A percentile compares a stretch with the other conserved stretches of the same genome.
Conservation (phyloP, 495 filamentous ascomycete species). For the Friedmanniomyces endolithicus region DNA sequence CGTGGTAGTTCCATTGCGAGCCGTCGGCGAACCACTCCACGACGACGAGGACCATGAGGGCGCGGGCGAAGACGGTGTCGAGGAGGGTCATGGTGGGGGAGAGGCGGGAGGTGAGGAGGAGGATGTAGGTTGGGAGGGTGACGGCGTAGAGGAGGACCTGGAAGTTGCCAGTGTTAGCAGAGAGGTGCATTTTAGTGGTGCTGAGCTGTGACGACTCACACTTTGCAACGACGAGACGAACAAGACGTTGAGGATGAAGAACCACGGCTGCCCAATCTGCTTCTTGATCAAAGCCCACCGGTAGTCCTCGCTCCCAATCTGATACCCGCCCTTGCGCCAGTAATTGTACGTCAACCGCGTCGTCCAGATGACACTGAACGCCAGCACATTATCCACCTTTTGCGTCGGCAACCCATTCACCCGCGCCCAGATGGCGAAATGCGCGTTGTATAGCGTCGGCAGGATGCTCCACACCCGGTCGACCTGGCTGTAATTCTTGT, state of each 20-base stretch:
- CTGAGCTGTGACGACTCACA: slow-evolving; percentile 33
- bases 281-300: slow-evolving; percentile 56
- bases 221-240: slow-evolving; percentile 85
- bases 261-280: slow-evolving; percentile 42
- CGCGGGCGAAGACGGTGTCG: slow-evolving; percentile 57
- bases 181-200: neutral
- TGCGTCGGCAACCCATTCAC: slow-evolving; percentile 57
- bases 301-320: slow-evolving; percentile 82
- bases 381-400: slow-evolving; percentile 59
- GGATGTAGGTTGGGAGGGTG: slow-evolving; percentile 68
- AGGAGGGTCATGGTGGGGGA: slow-evolving; percentile 32
- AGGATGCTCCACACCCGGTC: slow-evolving; percentile 85
- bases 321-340: slow-evolving; percentile 89
- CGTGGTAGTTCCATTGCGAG: slow-evolving; percentile 87
- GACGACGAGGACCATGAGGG: slow-evolving; percentile 56
- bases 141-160: slow-evolving; percentile 55
- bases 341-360: slow-evolving; percentile 95
- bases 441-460: slow-evolving; percentile 77
- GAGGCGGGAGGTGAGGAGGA: slow-evolving; percentile 48
- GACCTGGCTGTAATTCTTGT: slow-evolving; percentile 86
- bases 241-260: slow-evolving; percentile 71
- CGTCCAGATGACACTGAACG: slow-evolving; percentile 67
- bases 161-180: neutral
- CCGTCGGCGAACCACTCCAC: slow-evolving; percentile 76
- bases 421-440: slow-evolving; percentile 72